Evolutionary conservation across 2,329 filamentous ascomycete species (phyloP).

Genomic region (Diaporthe vaccinii): DNA sequence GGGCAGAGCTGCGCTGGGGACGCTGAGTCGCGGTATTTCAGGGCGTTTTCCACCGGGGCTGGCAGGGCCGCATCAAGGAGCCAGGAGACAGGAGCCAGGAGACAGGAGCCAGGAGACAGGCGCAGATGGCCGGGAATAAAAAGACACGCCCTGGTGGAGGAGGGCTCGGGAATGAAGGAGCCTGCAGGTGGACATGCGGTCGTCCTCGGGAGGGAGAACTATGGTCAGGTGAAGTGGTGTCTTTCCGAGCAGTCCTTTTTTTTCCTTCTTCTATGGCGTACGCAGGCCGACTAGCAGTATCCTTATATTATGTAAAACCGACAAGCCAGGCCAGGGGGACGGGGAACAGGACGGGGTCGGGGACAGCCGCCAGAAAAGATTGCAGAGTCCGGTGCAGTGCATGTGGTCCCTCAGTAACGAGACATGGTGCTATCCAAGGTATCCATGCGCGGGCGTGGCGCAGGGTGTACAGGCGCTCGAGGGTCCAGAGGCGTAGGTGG

Average conservation of each 20-base stretch:
- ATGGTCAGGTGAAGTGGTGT: conserved; percentile 12
- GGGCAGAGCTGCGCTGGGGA: background rate
- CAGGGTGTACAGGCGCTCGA: background rate
- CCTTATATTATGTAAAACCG: conserved; percentile 33
- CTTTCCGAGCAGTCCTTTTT: background rate
- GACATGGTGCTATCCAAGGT: conserved; percentile 30
- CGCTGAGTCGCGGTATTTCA: conserved; percentile 23
- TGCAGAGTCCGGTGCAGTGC: conserved; percentile 1
- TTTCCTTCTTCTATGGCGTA: conserved; percentile 6
- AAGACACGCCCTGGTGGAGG: conserved; percentile 5
- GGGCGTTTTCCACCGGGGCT: background rate
- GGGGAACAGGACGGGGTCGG: conserved; percentile 10
- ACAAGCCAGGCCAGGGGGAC: conserved; percentile 10
- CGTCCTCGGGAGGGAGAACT: conserved; percentile 13
- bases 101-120: background rate
- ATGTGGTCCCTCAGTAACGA: conserved; percentile 20
- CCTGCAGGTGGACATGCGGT: conserved; percentile 23
- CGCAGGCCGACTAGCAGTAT: background rate
- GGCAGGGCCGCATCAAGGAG: conserved; percentile 29
- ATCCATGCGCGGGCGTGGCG: conserved; percentile 24
- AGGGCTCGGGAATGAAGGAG: conserved; percentile 13
- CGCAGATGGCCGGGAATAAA: conserved; percentile 20
- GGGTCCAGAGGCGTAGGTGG: background rate
- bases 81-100: conserved; percentile 8
- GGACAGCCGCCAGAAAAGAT: conserved; percentile 22